These are phyloP conservation scores for Pseudoscleropodium purum DNA, from an alignment of 225 moss, liverwort and hornwort species.

Conservation along the genomic window DNA sequence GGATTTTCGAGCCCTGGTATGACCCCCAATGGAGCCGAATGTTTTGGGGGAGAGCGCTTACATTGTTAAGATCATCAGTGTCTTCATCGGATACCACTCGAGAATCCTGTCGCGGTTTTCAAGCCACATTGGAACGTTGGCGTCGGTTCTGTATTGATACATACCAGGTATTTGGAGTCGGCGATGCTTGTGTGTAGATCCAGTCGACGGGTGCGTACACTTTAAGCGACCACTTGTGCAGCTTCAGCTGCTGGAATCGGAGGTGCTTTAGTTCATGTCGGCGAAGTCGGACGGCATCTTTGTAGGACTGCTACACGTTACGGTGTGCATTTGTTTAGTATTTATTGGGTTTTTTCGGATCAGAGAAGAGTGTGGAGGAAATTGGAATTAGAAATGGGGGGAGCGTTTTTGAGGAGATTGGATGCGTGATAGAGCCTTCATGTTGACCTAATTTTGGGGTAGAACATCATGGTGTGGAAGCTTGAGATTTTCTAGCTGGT, in stretches of 20 bases:
- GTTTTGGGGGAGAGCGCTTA: neutral
- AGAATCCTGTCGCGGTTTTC: neutral
- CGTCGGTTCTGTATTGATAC: neutral
- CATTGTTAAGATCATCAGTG: neutral
- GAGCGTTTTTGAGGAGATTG: neutral
- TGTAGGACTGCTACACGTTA: constrained; percentile 7
- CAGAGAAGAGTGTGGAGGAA: neutral
- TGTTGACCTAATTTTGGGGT: neutral
- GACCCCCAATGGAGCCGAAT: neutral
- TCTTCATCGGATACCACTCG: neutral
- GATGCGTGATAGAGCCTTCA: neutral
- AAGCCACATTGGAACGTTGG: neutral
- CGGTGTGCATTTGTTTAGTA: neutral
- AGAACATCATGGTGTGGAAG: neutral
- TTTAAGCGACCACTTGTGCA: neutral
- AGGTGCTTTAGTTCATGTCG: constrained; percentile 44
- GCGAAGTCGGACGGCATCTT: constrained; percentile 60
- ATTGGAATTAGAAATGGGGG: neutral
- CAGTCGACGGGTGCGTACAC: neutral
- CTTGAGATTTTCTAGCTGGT: neutral
- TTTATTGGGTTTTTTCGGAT: neutral
- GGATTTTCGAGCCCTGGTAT: neutral
- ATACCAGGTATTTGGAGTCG: neutral
- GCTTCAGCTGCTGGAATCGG: neutral
- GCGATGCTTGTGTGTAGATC: neutral